These are phyloP conservation scores for Penicillium sp. DNA, from an alignment of 2,329 filamentous ascomycete genomes.

Conservation along the genomic window DNA sequence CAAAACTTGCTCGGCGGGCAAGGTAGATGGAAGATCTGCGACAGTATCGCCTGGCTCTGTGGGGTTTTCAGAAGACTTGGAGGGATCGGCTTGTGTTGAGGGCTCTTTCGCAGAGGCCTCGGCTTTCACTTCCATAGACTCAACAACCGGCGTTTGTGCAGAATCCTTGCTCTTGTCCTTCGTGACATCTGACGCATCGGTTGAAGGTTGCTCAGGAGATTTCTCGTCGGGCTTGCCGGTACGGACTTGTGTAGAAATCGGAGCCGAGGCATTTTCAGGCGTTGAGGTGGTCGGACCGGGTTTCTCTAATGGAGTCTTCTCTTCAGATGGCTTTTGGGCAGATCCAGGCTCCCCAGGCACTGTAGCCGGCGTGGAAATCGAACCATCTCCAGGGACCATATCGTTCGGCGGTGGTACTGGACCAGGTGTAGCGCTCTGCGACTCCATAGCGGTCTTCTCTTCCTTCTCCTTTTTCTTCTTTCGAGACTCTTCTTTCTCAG, in stretches of 20 bases:
- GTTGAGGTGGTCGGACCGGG: neutral
- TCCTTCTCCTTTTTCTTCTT: constrained; percentile 37
- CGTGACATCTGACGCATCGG: neutral
- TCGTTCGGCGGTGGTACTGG: neutral
- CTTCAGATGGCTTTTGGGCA: constrained; percentile 3
- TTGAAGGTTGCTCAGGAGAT: neutral
- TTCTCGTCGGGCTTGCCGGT: neutral
- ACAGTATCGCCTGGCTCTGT: constrained; percentile 7
- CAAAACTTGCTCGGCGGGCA: neutral
- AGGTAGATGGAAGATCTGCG: neutral
- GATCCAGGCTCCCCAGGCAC: neutral
- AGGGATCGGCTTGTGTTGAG: neutral
- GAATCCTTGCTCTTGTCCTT: neutral
- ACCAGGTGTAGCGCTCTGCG: constrained; percentile 13
- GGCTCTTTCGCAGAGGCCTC: neutral
- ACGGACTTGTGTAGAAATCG: neutral
- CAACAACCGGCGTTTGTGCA: neutral
- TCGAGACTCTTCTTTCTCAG: constrained; percentile 33
- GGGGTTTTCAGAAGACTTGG: constrained; percentile 3
- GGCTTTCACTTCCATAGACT: neutral
- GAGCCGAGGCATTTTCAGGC: neutral
- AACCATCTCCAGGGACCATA: neutral
- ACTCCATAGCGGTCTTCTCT: constrained; percentile 25
- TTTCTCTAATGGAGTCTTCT: neutral
- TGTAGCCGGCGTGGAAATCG: neutral